phyloP scores from a whole-genome alignment of 805 yeast genomes.

The Candida ulmi region DNA sequence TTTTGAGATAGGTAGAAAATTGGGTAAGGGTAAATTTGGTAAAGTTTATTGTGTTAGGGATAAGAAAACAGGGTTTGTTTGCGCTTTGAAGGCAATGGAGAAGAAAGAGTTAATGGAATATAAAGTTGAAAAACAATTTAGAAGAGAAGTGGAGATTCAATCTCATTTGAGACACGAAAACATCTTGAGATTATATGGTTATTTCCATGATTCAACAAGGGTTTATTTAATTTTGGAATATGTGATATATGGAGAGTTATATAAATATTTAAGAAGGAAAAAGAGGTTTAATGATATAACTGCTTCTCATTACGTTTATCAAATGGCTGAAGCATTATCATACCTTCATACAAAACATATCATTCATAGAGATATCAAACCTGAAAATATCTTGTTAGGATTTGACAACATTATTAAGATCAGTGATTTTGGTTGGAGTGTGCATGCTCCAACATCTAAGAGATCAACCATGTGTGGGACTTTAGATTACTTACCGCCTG shows the following conservation, averaged over 20 bases:
- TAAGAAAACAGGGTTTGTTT: conserved; percentile 65
- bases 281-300: conserved; percentile 66
- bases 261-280: conserved; percentile 59
- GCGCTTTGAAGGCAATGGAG: conserved; percentile 90
- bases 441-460: conserved; percentile 49
- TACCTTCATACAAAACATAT: conserved; percentile 77
- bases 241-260: conserved; percentile 81
- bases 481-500: conserved; percentile 91
- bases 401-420: conserved; percentile 72
- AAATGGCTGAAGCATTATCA: conserved; percentile 73
- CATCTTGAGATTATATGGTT: conserved; percentile 76
- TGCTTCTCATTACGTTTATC: conserved; percentile 77
- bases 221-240: conserved; percentile 85
- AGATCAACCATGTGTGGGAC: conserved; percentile 92
- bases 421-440: conserved; percentile 97
- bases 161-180: conserved; percentile 72
- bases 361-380: conserved; percentile 90
- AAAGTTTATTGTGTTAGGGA: conserved; percentile 86
- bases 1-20: conserved; percentile 80
- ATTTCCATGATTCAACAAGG: conserved; percentile 73
- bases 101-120: conserved; percentile 70
- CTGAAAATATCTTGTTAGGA: conserved; percentile 83
- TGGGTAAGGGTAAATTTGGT: conserved; percentile 94
- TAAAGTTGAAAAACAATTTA: conserved; percentile 78
- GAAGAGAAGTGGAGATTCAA: conserved; percentile 91